phyloP scores from a whole-genome alignment of 129 eudicot genomes.

The Escallonia herrerae region DNA sequence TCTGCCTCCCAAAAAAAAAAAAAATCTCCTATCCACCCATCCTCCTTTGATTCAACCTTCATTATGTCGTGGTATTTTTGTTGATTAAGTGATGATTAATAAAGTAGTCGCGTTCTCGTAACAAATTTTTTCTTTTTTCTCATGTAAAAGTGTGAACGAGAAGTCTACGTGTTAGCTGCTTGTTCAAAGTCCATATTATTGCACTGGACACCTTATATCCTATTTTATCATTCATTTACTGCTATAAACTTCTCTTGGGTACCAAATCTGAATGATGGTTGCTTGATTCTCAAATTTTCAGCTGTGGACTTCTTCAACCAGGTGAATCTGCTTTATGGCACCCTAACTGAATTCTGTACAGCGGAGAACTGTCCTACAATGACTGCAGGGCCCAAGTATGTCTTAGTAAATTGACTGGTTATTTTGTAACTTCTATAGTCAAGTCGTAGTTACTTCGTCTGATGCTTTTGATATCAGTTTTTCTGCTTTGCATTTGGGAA shows the following conservation, averaged over 20 bases:
- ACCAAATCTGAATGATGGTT: conserved; percentile 11
- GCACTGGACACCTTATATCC: background rate
- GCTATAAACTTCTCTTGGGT: conserved; percentile 4
- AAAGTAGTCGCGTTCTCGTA: too few species aligned
- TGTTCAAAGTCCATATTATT: background rate
- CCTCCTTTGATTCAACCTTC: too few species aligned
- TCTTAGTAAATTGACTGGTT: conserved; percentile 6
- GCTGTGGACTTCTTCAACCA: conserved; percentile 98
- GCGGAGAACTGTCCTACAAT: conserved; percentile 83
- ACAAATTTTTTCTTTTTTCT: too few species aligned
- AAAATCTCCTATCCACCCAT: too few species aligned
- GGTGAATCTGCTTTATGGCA: conserved; percentile 91
- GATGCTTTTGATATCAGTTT: too few species aligned
- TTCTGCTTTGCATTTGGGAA: too few species aligned
- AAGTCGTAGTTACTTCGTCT: too few species aligned
- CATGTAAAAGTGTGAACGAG: too few species aligned
- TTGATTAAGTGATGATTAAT: too few species aligned
- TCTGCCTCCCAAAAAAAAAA: too few species aligned
- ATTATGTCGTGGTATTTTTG: too few species aligned
- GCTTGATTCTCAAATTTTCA: conserved; percentile 35
- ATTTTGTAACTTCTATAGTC: too few species aligned
- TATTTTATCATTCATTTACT: conserved; percentile 3
- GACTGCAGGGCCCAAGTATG: conserved; percentile 97
- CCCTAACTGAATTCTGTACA: conserved; percentile 84
- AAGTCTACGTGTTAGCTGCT: background rate